Evolutionary conservation across 352 stramenopile species (phyloP), one percentile per base, ranked within the genome.

Genomic region (Phytophthora hibernalis): DNA sequence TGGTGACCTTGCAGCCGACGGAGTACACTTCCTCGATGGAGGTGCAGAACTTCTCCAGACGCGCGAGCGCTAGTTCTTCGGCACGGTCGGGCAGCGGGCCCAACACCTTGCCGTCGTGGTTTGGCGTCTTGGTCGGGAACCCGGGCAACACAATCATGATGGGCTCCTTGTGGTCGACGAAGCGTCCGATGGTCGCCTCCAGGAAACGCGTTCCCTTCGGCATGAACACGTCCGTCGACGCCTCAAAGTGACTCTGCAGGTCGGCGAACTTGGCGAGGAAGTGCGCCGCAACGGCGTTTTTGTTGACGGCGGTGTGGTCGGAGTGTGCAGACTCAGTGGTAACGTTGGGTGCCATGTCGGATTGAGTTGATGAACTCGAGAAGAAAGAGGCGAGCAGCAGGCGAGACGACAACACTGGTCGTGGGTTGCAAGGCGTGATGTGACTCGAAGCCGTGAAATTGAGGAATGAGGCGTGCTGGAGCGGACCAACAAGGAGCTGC

Each of bases 11-110:
- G 50, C 61, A 68, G 20, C 61, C 61, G 7, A 54, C 30, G 6
- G 61, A 18, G 42, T 68, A 68, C 15, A 59, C 52, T 52, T 68
- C 61, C 52, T 68, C 61, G 44, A 69, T 48, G 26, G 54, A 61
- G 18, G 28, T 9, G 53, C 61, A 69, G 37, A 69, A 64, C 13
- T 38, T 51, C 37, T 69, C 61, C 4, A 69, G 53, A 33, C 61
- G 61, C 16, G 31, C 45, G 33, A 63, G 54, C 16, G 61, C 54
- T 13, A 64, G 26, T 45, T 69, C 61, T 33, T 69, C 61, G 24
- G 61, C 52, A 49, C 53, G 61, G 20, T 69, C 61, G 28, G 61
- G 53, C 26, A 69, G 22, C 12, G 54, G 54, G 3, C 61, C 53
- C n/a, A 69, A 21, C 18, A 69, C 61, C 38, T 69, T 69, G 52